Evolutionary conservation across 2,329 filamentous ascomycete species (phyloP), one percentile per base, ranked within the genome.

Genomic region (Fusarium stilboides): DNA sequence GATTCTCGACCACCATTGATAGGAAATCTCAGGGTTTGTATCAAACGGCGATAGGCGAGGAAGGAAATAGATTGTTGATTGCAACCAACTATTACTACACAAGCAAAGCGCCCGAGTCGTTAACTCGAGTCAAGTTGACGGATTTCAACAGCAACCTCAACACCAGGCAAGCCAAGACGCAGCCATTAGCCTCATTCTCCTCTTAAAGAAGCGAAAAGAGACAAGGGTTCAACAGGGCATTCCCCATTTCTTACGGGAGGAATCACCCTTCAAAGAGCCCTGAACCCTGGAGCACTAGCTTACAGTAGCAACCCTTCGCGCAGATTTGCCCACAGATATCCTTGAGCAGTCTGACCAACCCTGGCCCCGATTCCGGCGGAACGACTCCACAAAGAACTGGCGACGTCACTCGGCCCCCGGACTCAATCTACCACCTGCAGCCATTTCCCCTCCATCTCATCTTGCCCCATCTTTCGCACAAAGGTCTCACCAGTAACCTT

Each of bases 381-480:
- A 53, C 31, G 33, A 31, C 37, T 24, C 63, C 67, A 70, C 68
- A n/a, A 31, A 26, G 40, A 17, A 61, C 62, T 42, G 52, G 65
- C 72, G 67, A 75, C 73, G 68, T 70, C 68, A 70, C 68, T 49
- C 36, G 20, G 59, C 51, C 58, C 69, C 60, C 64, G 45, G 69
- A 40, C 46, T 51, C 47, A 67, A 69, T 59, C 58, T 66, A 46
- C 70, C 51, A 59, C 46, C 58, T 62, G 46, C 45, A 46, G 31
- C 56, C 56, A 68, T 53, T 57, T 59, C 36, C 52, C 57, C 57
- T 61, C 59, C 57, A 58, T 68, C 43, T 46, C 31, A 45, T 53
- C 55, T 59, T 57, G 53, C 53, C 56, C 66, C 67, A 62, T 64
- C 59, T 62, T 57, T 60, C 53, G 33, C 37, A 26, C 33, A 57